Evolutionary conservation across 2,329 filamentous ascomycete genomes (phyloP), one percentile per base, ranked within the genome.

Genomic region (Fusarium temperatum): DNA sequence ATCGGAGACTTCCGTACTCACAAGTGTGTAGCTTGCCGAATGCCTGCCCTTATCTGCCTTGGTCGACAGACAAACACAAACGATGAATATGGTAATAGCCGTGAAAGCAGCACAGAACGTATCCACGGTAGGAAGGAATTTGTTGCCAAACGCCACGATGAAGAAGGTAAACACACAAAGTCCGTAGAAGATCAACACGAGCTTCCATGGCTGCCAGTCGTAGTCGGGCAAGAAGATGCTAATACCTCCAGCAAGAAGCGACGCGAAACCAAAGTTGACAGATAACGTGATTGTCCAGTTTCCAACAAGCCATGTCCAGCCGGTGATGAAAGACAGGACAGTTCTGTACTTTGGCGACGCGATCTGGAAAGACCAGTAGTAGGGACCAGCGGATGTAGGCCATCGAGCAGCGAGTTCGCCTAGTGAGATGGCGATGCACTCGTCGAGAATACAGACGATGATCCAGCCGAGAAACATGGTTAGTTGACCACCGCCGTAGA

Each of bases 321-420:
- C 92, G 2, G 91, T 93, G 64, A 92, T 87, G 85, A 92, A 94
- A 22, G 90, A 92, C 22, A 93, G 87, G 22, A 90, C 82, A 0
- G 90, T 89, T 42, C 89, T 88, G 85, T 88, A 93, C 22, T 53
- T 67, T 67, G 87, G 87, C 80, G 89, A 90, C 50, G 88, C 87
- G 74, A 94, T 86, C 75, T 89, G 84, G 68, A 92, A 91, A 6
- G 91, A 92, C 92, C 92, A 94, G 81, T 94, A 92, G 75, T 94
- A 94, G 78, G 91, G 88, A 17, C 89, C 91, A 72, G 88, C 89
- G 8, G 88, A 88, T 6, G 86, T 87, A 0, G 86, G 86, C 77
- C 89, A 93, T 20, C 90, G 89, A 3, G 90, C 91, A 56, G 92
- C 85, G 75, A 93, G 94, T 80, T 94, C 92, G 62, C 92, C 92